phyloP scores from a whole-genome alignment of 208 protist species.

The Leishmania mexicana region DNA sequence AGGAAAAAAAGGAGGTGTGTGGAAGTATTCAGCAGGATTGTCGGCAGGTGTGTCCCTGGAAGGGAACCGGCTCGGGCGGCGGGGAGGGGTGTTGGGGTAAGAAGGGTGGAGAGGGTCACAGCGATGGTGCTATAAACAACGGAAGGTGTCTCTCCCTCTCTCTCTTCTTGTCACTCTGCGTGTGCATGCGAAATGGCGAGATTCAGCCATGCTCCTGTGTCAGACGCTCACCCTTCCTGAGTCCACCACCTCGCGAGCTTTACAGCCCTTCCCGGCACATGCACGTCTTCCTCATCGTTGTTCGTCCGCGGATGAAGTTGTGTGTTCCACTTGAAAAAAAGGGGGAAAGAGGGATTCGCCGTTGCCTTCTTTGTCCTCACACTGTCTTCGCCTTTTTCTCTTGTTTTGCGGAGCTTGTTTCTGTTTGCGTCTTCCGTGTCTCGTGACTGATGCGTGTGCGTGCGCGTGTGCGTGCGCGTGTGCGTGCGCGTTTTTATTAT shows the following conservation, averaged over 20 bases:
- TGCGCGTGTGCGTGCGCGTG: too few relatives aligned
- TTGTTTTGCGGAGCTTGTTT: background rate
- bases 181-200: background rate
- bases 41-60: too few relatives aligned
- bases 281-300: background rate
- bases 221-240: background rate
- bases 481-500: too few relatives aligned
- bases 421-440: background rate
- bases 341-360: background rate
- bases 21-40: too few relatives aligned
- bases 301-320: background rate
- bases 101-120: too few relatives aligned
- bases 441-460: background rate
- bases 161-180: background rate
- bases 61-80: too few relatives aligned
- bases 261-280: background rate
- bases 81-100: too few relatives aligned
- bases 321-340: background rate
- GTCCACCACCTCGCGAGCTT: background rate
- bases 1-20: too few relatives aligned
- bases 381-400: background rate
- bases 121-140: background rate
- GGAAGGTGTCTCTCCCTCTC: background rate
- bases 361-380: too few relatives aligned
- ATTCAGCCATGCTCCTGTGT: background rate